phyloP scores from a whole-genome alignment of 495 filamentous ascomycete genomes.

The Daldinia bambusicola region DNA sequence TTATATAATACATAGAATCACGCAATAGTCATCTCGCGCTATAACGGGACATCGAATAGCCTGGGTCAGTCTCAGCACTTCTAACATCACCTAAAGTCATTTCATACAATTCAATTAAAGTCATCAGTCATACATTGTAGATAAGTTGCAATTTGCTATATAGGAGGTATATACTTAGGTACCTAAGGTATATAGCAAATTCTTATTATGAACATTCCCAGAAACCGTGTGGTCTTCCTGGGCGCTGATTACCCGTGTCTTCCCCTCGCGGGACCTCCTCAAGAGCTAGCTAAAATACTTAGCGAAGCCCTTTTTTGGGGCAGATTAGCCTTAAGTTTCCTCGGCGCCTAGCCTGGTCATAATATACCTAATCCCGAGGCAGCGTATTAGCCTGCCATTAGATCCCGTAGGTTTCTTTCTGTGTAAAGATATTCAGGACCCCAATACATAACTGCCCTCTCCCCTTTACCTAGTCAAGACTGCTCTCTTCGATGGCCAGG shows the following conservation, averaged over 20 bases:
- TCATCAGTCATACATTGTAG: not conserved
- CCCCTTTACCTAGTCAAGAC: too few species aligned
- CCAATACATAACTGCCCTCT: too few species aligned
- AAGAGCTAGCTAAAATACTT: not conserved
- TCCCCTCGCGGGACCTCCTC: constrained; percentile 1
- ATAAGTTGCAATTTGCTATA: constrained; percentile 17
- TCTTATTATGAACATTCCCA: not conserved
- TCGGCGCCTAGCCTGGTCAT: constrained; percentile 2
- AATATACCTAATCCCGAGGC: not conserved
- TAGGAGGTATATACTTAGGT: constrained; percentile 4
- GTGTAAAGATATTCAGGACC: constrained; percentile 12
- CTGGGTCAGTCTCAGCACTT: too few species aligned
- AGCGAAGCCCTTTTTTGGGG: not conserved
- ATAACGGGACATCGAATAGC: too few species aligned
- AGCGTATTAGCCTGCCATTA: constrained; percentile 13
- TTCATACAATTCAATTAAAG: not conserved
- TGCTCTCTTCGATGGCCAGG: constrained; percentile 2
- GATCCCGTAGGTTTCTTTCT: constrained; percentile 12
- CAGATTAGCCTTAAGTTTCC: not conserved
- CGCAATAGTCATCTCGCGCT: too few species aligned
- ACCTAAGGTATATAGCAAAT: too few species aligned
- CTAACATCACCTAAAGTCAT: too few species aligned
- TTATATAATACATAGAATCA: too few species aligned
- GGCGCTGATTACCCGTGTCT: not conserved
- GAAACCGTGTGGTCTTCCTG: not conserved